Base-by-base conservation (phyloP, 2,329 filamentous ascomycete species). In the Aspergillus oerlinghausenensis region DNA sequence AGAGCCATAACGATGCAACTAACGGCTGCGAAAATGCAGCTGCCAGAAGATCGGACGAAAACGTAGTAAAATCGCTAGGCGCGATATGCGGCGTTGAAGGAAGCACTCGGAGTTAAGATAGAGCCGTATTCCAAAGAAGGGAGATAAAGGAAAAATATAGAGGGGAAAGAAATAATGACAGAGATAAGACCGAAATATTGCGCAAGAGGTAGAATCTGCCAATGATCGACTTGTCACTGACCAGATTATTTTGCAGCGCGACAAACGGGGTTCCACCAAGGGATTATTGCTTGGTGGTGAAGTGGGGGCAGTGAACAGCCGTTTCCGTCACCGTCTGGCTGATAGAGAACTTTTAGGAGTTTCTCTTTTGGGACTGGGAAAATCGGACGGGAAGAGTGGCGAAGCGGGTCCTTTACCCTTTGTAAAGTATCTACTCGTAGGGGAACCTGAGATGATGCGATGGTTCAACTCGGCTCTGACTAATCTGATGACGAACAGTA, bases 191-290 rank as follows among this genome's bases (percentile, higher is more conserved):
- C 55, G 57, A 49, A 55, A 56, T 64, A 60, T 59, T 40, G 58
- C 35, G 55, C 53, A 47, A 53, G 42, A 28, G 40, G 58, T 56
- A 52, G 57, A 60, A 54, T 58, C 59, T 65, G 63, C 59, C 57
- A 61, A 50, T 63, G 67, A 71, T 71, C 69, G 68, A 63, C 67
- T 65, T 62, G 59, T 55, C 52, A 60, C 62, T 66, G 70, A 76
- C 79, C 40, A 74, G 79, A 26, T 76, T 11, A 29, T 29, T 29
- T 73, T 58, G 75, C 81, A 42, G 74, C 76, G 80, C 35, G 74
- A 76, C 28, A 60, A 58, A 61, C 60, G 81, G 68, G 68, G 68
- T 68, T 66, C 68, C 62, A 66, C 64, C 48, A 42, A 40, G 29
- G 42, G 49, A 47, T 52, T 51, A 53, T 51, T 52, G 57, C 53